phyloP scores from a whole-genome alignment of 192 early-diverging fungal species.

The Backusella circina region DNA sequence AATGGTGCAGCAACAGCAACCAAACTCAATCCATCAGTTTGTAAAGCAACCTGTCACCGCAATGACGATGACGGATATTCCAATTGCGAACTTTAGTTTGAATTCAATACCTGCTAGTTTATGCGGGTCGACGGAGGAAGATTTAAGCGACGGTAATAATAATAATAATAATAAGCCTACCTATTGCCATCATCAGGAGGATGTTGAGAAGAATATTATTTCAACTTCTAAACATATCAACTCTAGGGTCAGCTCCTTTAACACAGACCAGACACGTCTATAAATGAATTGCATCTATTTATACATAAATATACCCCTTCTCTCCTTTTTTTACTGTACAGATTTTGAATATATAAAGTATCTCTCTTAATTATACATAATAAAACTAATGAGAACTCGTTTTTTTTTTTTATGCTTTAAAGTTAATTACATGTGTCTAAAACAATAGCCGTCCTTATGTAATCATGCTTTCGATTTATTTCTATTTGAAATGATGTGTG shows the following conservation, averaged over 20 bases:
- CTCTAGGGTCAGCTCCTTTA: neutral
- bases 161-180: neutral
- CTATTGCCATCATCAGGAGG: neutral
- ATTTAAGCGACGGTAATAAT: neutral
- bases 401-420: neutral
- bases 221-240: neutral
- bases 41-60: neutral
- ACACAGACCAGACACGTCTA: neutral
- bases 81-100: neutral
- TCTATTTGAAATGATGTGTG: neutral
- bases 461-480: neutral
- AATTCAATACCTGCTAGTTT: neutral
- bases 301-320: neutral
- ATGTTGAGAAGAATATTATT: neutral
- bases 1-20: neutral
- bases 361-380: neutral
- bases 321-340: neutral
- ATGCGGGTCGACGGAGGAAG: neutral
- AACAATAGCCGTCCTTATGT: neutral
- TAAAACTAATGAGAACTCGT: neutral
- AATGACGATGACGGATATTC: neutral
- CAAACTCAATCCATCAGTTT: too few relatives aligned
- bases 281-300: neutral
- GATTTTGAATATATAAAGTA: neutral
- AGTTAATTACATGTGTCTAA: neutral